Percentiles rank a stretch among this genome's conserved stretches.
These are phyloP conservation scores for Mycena chlorophos DNA, from an alignment of 768 basidiomycete species.

Conservation along the genomic window DNA sequence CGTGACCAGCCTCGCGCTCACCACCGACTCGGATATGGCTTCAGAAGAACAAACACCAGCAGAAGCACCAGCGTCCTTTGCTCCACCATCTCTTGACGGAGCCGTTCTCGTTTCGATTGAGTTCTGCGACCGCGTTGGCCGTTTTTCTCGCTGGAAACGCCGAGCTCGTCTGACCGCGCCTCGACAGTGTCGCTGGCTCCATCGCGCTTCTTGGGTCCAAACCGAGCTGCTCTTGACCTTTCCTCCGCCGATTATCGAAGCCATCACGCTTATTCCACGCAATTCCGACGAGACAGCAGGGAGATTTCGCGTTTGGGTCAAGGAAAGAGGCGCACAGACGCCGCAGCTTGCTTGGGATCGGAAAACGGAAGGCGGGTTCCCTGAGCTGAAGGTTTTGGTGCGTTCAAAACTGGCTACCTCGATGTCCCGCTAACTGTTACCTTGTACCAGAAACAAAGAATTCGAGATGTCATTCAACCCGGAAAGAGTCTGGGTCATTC, in stretches of 20 bases:
- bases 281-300: constrained; percentile 84
- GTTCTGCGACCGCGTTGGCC: constrained; percentile 85
- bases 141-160: neutral
- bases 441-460: constrained; percentile 73
- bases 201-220: constrained; percentile 90
- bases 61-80: constrained; percentile 39
- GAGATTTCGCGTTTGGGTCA: constrained; percentile 89
- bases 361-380: constrained; percentile 89
- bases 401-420: constrained; percentile 27
- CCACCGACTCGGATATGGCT: too few relatives aligned
- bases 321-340: constrained; percentile 25
- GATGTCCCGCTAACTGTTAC: constrained; percentile 4
- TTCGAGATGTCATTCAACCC: constrained; percentile 82
- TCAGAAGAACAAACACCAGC: too few relatives aligned
- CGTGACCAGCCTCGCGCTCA: too few relatives aligned
- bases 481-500: constrained; percentile 86
- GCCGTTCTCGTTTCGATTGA: constrained; percentile 75
- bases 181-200: constrained; percentile 59
- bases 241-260: constrained; percentile 68
- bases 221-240: constrained; percentile 92
- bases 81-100: constrained; percentile 47
- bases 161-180: constrained; percentile 2
- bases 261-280: constrained; percentile 71
- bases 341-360: constrained; percentile 80
- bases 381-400: constrained; percentile 84